These are phyloP conservation scores for Dothidotthia symphoricarpi DNA, from an alignment of 2,329 filamentous ascomycete genomes.

Conservation along the genomic window DNA sequence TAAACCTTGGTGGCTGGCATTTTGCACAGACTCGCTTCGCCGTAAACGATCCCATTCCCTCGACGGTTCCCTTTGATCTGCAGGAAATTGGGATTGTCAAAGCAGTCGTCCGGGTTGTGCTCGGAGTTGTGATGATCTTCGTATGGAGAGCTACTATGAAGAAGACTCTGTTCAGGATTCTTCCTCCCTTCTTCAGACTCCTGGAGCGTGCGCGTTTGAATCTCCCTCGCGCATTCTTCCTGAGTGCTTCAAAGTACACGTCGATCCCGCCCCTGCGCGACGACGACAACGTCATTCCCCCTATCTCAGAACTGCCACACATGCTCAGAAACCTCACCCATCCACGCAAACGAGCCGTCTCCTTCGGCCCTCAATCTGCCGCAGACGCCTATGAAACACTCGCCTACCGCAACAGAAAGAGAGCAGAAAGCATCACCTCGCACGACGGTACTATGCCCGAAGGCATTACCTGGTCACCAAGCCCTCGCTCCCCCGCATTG, in stretches of 20 bases:
- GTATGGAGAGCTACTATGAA: conserved; percentile 90
- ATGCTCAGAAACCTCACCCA: conserved; percentile 80
- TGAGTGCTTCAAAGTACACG: conserved; percentile 85
- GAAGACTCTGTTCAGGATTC: conserved; percentile 68
- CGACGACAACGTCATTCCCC: conserved; percentile 85
- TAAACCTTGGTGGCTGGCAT: conserved; percentile 82
- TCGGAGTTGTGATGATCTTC: conserved; percentile 82
- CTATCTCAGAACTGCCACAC: conserved; percentile 80
- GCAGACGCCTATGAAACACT: conserved; percentile 95
- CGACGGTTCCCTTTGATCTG: conserved; percentile 64
- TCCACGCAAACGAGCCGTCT: conserved; percentile 77
- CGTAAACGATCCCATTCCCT: conserved; percentile 55
- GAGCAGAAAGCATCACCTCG: conserved; percentile 59
- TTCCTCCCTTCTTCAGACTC: conserved; percentile 85
- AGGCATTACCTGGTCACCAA: conserved; percentile 24
- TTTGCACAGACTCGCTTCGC: conserved; percentile 61
- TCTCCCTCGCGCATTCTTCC: conserved; percentile 86
- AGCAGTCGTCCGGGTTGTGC: conserved; percentile 65
- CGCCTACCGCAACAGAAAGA: conserved; percentile 76
- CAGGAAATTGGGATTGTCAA: conserved; percentile 64
- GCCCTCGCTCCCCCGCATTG: conserved; percentile 31
- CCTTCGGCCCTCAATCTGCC: conserved; percentile 89
- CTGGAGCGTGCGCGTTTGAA: conserved; percentile 77
- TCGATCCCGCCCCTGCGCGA: conserved; percentile 71
- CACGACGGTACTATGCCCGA: conserved; percentile 31